Conservation (phyloP, 2,329 filamentous ascomycete genomes). For the Grosmannia serpens region DNA sequence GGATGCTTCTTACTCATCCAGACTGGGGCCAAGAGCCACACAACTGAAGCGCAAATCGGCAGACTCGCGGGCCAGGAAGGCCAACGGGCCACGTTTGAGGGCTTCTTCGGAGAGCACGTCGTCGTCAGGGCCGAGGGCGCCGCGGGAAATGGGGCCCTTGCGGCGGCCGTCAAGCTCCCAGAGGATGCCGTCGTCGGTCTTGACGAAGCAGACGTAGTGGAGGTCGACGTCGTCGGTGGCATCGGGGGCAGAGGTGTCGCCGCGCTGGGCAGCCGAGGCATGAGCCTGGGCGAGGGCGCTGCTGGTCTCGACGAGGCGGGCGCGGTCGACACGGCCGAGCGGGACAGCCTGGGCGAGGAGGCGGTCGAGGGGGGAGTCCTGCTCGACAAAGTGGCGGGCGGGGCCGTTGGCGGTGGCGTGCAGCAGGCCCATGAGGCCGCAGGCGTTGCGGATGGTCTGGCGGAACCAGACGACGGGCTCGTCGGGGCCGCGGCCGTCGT, state of each 20-base stretch:
- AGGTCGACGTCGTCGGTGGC: slow-evolving; percentile 78
- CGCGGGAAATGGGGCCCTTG: slow-evolving; percentile 46
- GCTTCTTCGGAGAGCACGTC: slow-evolving; percentile 68
- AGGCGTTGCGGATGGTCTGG: slow-evolving; percentile 90
- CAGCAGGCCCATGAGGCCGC: slow-evolving; percentile 77
- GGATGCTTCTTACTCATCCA: slow-evolving; percentile 13
- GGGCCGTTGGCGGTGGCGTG: slow-evolving; percentile 73
- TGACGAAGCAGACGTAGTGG: slow-evolving; percentile 94
- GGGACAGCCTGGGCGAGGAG: slow-evolving; percentile 61
- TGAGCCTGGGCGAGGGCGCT: slow-evolving; percentile 68
- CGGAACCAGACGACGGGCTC: slow-evolving; percentile 89
- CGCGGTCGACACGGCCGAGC: slow-evolving; percentile 53
- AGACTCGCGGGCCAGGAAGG: slow-evolving; percentile 42
- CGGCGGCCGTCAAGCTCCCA: slow-evolving; percentile 51
- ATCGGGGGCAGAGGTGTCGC: slow-evolving; percentile 67
- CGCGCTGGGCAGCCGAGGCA: slow-evolving; percentile 60
- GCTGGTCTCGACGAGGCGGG: slow-evolving; percentile 66
- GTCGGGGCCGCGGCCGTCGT: slow-evolving; percentile 51
- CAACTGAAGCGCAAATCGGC: slow-evolving; percentile 48
- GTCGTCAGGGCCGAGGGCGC: slow-evolving; percentile 45
- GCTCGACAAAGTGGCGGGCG: slow-evolving; percentile 49
- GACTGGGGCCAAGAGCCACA: slow-evolving; percentile 39
- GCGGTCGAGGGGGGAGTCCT: slow-evolving; percentile 45
- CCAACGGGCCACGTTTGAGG: slow-evolving; percentile 53
- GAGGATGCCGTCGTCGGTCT: slow-evolving; percentile 50